Conservation (phyloP, 805 yeast genomes). For the Yamadazyma insecticola region DNA sequence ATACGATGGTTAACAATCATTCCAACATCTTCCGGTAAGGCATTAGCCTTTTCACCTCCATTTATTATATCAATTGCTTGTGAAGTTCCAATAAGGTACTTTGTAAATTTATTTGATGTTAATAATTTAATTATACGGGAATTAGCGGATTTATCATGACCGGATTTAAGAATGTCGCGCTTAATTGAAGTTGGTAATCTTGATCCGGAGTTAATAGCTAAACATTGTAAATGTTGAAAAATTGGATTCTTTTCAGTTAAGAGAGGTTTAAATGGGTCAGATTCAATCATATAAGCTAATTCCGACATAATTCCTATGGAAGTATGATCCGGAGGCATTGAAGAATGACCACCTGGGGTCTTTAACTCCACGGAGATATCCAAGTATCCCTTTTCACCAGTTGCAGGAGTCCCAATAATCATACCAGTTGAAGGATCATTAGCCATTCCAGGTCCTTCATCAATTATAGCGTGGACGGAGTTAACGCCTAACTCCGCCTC, state of each 20-base stretch:
- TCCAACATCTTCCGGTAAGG: conserved; percentile 31
- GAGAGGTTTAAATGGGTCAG: conserved; percentile 45
- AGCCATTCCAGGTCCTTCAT: conserved; percentile 52
- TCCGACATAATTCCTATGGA: conserved; percentile 70
- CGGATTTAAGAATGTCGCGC: conserved; percentile 32
- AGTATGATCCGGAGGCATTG: conserved; percentile 79
- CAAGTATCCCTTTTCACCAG: conserved; percentile 47
- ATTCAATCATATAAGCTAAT: conserved; percentile 52
- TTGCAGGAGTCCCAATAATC: conserved; percentile 45
- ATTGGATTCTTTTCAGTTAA: conserved; percentile 57
- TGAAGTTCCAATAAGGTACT: conserved; percentile 27
- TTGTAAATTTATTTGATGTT: conserved; percentile 17
- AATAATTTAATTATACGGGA: conserved; percentile 10
- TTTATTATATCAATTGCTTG: conserved; percentile 29
- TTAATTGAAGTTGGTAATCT: conserved; percentile 16
- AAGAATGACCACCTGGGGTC: conserved; percentile 77
- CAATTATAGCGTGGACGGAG: conserved; percentile 60
- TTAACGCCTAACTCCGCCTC: conserved; percentile 55
- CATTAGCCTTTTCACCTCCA: conserved; percentile 39
- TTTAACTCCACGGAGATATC: conserved; percentile 41
- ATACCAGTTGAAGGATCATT: conserved; percentile 43
- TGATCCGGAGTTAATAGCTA: conserved; percentile 46
- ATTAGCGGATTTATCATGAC: conserved; percentile 21
- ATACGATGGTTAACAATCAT: conserved; percentile 32
- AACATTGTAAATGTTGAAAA: conserved; percentile 53